Evolutionary conservation across 768 basidiomycete genomes (phyloP), one percentile per base, ranked within the genome.

Genomic region (Thelephora ganbajun): DNA sequence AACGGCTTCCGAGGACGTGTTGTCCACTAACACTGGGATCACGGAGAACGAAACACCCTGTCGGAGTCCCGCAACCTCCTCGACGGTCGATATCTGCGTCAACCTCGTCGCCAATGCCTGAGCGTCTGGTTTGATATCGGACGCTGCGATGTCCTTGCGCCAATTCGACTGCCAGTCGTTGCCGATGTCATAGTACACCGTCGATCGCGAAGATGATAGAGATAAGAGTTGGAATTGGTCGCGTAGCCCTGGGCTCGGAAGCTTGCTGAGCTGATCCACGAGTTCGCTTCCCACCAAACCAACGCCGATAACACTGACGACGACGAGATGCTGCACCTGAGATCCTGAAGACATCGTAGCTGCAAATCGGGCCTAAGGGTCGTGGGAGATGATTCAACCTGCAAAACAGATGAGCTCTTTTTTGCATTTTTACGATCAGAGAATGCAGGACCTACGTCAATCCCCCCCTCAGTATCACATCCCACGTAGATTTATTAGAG

Each of bases 281-380:
- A 98, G 77, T 59, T 90, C 88, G 35, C 77, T 71, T 23, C 96
- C 96, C 20, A 99, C 96, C 46, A 94, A 84, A 2, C 96, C 96
- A 30, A 90, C 76, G 49, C 96, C 96, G 48, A 97, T 72, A 53
- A 96, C 72, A 39, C 89, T 89, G 46, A 97, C 78, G 11, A 62
- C 53, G 47, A 65, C 68, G 61, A 51, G 50, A 33, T 49, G 54
- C 2, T 53, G 49, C 23, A 39, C 26, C 26, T 30, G 26, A 9
- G 26, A 30, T 30, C 26, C 26, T 30, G 26, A 30, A 30, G 26
- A 30, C 26, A 30, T 30, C 26, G 26, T 30, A 30, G 26, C 26
- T 30, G 26, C 5, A 9, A 30, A 30, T 9, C 9, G 26, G 26
- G 26, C 9, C 4, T 4, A 30, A 9, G 26, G 26, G 26, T 30